These are phyloP conservation scores for Brassica carinata DNA, from an alignment of 345 rosid species.

Conservation along the genomic window DNA sequence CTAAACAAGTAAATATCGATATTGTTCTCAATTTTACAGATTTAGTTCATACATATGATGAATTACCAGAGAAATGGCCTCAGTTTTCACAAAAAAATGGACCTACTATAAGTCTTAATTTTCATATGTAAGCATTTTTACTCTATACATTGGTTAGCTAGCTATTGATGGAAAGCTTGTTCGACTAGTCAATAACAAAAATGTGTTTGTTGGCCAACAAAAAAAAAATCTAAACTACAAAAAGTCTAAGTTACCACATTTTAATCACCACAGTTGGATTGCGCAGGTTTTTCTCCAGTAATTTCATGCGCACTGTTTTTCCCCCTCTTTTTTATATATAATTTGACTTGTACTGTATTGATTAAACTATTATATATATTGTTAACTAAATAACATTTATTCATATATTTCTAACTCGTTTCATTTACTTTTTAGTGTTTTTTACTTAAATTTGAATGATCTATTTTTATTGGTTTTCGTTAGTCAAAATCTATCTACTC, in stretches of 20 bases:
- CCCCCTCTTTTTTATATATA: neutral
- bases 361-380: too few species aligned
- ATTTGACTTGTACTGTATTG: neutral
- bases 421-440: too few species aligned
- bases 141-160: neutral
- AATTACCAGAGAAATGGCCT: neutral
- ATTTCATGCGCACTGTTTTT: neutral
- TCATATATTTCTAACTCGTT: neutral
- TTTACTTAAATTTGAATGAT: neutral
- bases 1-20: neutral
- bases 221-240: too few species aligned
- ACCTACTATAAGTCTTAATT: neutral
- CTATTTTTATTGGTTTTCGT: neutral
- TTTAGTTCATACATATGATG: neutral
- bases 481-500: neutral
- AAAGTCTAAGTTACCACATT: neutral
- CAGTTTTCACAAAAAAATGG: neutral
- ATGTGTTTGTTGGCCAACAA: neutral
- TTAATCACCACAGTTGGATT: neutral
- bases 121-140: neutral
- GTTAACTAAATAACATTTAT: neutral
- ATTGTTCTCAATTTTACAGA: neutral
- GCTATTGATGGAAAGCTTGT: neutral
- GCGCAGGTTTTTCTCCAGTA: neutral
- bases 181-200: neutral